Evolutionary conservation across 2,329 filamentous ascomycete genomes (phyloP).

Genomic region (Hymenoscyphus scutula): DNA sequence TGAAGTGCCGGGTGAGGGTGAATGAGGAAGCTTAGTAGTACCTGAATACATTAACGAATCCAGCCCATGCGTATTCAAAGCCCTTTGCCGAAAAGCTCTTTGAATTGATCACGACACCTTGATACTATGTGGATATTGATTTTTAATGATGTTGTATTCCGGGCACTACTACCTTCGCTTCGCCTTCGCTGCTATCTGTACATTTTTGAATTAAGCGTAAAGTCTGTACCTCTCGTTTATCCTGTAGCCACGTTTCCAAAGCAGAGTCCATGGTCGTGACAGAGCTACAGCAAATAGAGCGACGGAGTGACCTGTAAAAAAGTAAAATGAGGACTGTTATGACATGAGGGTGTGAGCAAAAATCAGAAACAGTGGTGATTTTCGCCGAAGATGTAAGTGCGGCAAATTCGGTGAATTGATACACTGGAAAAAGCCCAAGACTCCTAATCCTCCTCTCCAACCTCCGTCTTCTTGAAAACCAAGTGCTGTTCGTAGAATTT

Average conservation of each 20-base stretch:
- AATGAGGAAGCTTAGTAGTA: too few species aligned
- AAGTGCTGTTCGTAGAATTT: slow-evolving; percentile 48
- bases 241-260: not conserved
- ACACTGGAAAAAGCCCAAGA: not conserved
- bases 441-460: not conserved
- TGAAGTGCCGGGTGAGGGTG: too few species aligned
- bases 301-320: not conserved
- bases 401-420: not conserved
- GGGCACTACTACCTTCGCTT: not conserved
- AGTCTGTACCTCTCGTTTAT: not conserved
- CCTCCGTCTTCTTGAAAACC: slow-evolving; percentile 27
- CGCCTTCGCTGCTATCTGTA: not conserved
- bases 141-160: not conserved
- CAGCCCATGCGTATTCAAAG: too few species aligned
- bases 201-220: not conserved
- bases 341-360: not conserved
- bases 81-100: too few species aligned
- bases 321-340: not conserved
- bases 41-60: too few species aligned
- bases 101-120: not conserved
- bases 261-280: not conserved
- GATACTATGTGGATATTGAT: not conserved
- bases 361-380: not conserved
- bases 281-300: not conserved
- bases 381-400: not conserved